Conservation (phyloP, 257 asterid genomes). For the Plantago elongata region DNA sequence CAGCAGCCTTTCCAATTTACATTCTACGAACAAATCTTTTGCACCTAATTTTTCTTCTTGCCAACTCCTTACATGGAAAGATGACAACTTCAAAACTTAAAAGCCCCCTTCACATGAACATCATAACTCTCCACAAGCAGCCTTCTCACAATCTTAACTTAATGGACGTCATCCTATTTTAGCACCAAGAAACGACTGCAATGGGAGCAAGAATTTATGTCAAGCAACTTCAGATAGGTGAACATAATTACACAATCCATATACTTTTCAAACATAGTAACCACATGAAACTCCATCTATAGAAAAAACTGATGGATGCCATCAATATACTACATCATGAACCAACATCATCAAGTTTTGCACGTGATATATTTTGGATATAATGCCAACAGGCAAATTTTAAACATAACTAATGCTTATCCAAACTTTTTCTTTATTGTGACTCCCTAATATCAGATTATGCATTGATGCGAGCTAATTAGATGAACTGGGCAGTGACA, state of each 20-base stretch:
- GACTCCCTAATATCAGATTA: background rate
- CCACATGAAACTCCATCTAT: too few species aligned
- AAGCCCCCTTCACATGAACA: background rate
- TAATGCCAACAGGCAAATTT: background rate
- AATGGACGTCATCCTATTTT: conserved; percentile 18
- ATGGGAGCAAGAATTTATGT: conserved; percentile 1
- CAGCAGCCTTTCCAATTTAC: background rate
- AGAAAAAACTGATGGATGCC: too few species aligned
- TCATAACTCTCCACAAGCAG: background rate
- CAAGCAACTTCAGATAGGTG: background rate
- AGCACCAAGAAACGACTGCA: conserved; percentile 25
- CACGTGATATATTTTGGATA: too few species aligned
- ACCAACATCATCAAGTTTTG: too few species aligned
- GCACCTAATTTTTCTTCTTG: too few species aligned
- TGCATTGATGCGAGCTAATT: background rate
- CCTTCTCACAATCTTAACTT: conserved; percentile 1
- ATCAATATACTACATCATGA: too few species aligned
- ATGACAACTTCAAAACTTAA: background rate
- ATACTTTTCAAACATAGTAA: too few species aligned
- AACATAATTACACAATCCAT: too few species aligned
- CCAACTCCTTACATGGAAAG: background rate
- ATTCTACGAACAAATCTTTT: background rate
- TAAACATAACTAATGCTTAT: background rate
- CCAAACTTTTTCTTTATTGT: background rate
- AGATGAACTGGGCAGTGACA: background rate